These are phyloP conservation scores for Cyclotella choctawhatcheeana DNA, from an alignment of 108 stramenopile genomes.

Conservation along the genomic window DNA sequence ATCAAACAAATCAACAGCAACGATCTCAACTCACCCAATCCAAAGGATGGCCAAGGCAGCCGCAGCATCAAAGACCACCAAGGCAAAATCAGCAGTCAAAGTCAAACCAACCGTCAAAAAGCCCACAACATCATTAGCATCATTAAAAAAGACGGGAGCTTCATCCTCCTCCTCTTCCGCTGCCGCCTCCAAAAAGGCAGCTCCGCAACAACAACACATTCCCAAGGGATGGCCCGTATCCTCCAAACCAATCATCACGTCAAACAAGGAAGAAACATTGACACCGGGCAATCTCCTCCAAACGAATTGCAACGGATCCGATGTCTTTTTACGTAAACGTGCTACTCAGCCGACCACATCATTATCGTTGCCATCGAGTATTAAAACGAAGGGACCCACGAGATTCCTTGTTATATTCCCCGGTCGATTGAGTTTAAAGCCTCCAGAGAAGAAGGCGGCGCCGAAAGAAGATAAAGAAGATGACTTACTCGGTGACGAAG, in stretches of 20 bases:
- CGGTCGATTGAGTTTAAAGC: constrained; percentile 39
- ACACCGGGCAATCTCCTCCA: constrained; percentile 32
- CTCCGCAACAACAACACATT: neutral
- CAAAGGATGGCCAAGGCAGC: too few species aligned
- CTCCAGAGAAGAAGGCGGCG: constrained; percentile 11
- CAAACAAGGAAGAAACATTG: too few species aligned
- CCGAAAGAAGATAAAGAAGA: neutral
- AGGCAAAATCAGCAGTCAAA: constrained; percentile 2
- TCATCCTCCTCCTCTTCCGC: too few species aligned
- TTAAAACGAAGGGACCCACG: constrained; percentile 12
- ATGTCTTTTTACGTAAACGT: constrained; percentile 49
- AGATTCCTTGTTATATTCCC: constrained; percentile 49
- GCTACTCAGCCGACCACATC: constrained; percentile 39
- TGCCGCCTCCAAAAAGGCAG: neutral
- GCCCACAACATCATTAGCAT: neutral
- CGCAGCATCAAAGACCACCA: neutral
- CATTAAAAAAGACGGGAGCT: neutral
- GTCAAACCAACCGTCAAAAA: neutral
- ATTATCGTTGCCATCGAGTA: neutral
- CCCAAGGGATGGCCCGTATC: neutral
- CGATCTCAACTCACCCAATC: too few species aligned
- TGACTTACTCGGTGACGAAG: constrained; percentile 10
- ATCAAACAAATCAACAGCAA: too few species aligned
- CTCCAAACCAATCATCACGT: constrained; percentile 11
- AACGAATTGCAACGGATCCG: constrained; percentile 45